A percentile compares a stretch with the other conserved stretches of the same genome.
Conservation (phyloP, 305 asterid species). For the Vinca major region DNA sequence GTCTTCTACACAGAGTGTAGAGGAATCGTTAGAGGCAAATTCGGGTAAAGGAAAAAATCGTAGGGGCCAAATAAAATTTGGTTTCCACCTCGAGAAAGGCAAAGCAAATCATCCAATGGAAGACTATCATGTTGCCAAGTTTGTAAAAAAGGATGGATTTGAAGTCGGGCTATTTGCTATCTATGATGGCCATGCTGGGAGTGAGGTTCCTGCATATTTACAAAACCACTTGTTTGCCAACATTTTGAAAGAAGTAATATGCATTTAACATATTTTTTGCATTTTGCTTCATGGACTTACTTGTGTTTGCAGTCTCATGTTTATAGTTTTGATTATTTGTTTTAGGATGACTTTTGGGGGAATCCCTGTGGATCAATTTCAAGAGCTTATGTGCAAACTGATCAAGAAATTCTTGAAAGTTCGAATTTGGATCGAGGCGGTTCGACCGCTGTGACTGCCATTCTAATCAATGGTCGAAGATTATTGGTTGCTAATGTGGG, state of each 20-base stretch:
- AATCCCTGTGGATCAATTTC: too few species aligned
- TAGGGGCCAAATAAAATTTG: slow-evolving; percentile 23
- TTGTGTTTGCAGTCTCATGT: too few species aligned
- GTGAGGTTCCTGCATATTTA: slow-evolving; percentile 32
- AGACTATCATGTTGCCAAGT: slow-evolving; percentile 35
- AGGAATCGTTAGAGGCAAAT: slow-evolving; percentile 17
- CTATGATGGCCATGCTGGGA: slow-evolving; percentile 40
- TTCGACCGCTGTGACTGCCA: too few species aligned
- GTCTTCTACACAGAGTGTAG: slow-evolving; percentile 20
- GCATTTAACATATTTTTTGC: neutral
- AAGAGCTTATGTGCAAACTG: too few species aligned
- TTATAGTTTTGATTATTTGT: too few species aligned
- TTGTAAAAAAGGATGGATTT: slow-evolving; percentile 20
- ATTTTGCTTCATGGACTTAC: neutral
- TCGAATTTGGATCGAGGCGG: too few species aligned
- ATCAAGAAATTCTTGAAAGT: too few species aligned
- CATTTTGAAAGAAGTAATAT: slow-evolving; percentile 20
- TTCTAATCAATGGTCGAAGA: slow-evolving; percentile 15
- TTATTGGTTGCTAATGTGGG: slow-evolving; percentile 48
- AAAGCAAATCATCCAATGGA: slow-evolving; percentile 35
- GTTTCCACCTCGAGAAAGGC: slow-evolving; percentile 32
- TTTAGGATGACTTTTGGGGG: neutral
- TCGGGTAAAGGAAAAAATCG: slow-evolving; percentile 25
- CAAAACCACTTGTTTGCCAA: slow-evolving; percentile 22
- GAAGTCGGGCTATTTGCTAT: slow-evolving; percentile 42